phyloP scores from a whole-genome alignment of 371 early-diverging fungal genomes.

The Syncephalis plumigaleata region DNA sequence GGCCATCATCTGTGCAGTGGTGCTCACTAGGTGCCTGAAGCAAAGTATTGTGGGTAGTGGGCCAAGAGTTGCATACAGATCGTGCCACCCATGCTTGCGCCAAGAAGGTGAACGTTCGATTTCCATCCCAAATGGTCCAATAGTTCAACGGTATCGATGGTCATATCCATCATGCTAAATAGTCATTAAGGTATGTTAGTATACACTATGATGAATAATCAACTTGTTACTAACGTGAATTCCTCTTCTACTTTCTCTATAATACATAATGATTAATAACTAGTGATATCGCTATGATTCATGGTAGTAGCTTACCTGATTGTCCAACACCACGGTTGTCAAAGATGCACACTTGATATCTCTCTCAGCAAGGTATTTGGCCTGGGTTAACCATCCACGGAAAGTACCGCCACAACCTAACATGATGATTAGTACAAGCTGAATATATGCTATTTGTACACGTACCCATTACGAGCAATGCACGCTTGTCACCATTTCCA shows the following conservation, averaged over 20 bases:
- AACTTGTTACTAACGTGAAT: background rate
- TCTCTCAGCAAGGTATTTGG: constrained; percentile 28
- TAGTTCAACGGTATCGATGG: constrained; percentile 37
- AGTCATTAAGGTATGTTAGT: background rate
- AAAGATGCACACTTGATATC: constrained; percentile 55
- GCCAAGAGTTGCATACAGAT: constrained; percentile 35
- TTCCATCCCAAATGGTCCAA: constrained; percentile 46
- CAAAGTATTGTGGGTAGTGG: constrained; percentile 15
- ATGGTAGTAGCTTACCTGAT: constrained; percentile 14
- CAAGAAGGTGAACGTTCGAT: constrained; percentile 36
- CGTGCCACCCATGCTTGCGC: constrained; percentile 70
- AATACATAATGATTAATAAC: background rate
- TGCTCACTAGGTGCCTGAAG: constrained; percentile 21
- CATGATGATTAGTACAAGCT: no score
- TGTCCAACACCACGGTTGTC: constrained; percentile 65
- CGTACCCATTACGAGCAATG: constrained; percentile 47
- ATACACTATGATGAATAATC: background rate
- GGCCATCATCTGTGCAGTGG: constrained; percentile 10
- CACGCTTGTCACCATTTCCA: constrained; percentile 39
- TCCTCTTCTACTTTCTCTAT: background rate
- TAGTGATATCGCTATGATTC: background rate
- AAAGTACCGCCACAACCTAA: constrained; percentile 3
- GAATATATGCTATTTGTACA: background rate
- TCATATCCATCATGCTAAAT: constrained; percentile 41
- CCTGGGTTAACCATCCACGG: constrained; percentile 12